Percentiles rank a stretch among this genome's conserved stretches.
These are phyloP conservation scores for Stephania cephalantha DNA, from an alignment of 164 flowering plant genomes.

Conservation along the genomic window DNA sequence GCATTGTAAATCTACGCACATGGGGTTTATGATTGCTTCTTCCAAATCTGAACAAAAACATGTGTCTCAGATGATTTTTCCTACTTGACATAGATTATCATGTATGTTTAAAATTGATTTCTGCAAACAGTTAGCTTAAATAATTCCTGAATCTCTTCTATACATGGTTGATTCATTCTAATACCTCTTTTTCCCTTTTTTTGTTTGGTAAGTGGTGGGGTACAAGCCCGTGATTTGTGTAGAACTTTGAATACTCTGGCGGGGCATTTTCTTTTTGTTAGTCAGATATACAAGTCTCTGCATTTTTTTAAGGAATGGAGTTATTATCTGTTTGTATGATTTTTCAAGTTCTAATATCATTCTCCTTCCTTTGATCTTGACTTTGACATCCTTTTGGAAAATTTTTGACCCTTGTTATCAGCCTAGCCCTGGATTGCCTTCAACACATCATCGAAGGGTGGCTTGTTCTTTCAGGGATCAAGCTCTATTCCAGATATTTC, in stretches of 20 bases:
- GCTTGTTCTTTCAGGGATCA: constrained; percentile 92
- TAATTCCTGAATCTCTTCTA: no score
- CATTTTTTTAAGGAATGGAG: no score
- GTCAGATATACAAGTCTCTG: no score
- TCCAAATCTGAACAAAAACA: no score
- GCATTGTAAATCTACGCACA: not conserved
- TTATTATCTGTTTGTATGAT: no score
- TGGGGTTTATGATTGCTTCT: not conserved
- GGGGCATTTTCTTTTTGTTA: no score
- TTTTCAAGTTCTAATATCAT: not conserved
- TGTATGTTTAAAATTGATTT: not conserved
- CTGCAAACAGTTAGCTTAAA: not conserved
- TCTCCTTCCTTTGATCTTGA: not conserved
- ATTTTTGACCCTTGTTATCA: constrained; percentile 21
- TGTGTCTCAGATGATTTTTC: not conserved
- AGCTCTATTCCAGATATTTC: constrained; percentile 74
- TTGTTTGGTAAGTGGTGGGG: no score
- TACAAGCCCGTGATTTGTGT: no score
- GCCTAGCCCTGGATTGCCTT: constrained; percentile 84
- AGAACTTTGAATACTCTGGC: not conserved
- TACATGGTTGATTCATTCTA: not conserved
- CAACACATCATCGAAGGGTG: constrained; percentile 84
- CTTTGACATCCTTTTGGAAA: constrained; percentile 1
- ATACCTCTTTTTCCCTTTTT: not conserved
- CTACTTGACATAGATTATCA: not conserved